These are phyloP conservation scores for Cardamine chenopodiifolia DNA, from an alignment of 345 rosid genomes.

Conservation along the genomic window DNA sequence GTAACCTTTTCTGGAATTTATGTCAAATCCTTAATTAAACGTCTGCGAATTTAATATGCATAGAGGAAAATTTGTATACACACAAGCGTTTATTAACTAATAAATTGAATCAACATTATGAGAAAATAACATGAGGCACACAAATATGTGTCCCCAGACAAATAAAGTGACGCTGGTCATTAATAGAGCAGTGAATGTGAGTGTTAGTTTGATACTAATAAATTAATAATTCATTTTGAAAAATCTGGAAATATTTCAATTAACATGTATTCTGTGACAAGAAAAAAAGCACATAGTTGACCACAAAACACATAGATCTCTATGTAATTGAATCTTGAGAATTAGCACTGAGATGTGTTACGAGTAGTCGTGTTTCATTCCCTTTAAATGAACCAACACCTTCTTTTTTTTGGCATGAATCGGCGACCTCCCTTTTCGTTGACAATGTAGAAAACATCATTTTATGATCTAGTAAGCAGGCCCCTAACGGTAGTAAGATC, in stretches of 20 bases:
- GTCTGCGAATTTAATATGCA: not conserved
- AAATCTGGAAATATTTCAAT: not conserved
- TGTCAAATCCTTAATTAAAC: not conserved
- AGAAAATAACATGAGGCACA: conserved; percentile 2
- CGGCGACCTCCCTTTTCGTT: not conserved
- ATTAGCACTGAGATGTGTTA: not conserved
- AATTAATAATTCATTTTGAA: not conserved
- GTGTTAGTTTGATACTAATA: conserved; percentile 8
- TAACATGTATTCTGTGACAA: not conserved
- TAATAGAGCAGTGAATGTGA: conserved; percentile 19
- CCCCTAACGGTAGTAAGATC: not conserved
- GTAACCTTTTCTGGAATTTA: not conserved
- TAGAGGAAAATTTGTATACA: not conserved
- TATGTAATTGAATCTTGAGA: not conserved
- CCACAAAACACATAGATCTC: not conserved
- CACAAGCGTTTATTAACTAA: not conserved
- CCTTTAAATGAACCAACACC: not conserved
- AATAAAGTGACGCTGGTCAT: not conserved
- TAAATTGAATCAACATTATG: not conserved
- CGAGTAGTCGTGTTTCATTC: not conserved
- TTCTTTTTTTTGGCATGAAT: no score
- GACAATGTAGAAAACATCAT: not conserved
- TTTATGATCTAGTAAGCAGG: not conserved
- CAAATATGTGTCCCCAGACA: not conserved
- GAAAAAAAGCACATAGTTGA: not conserved